Percentiles rank a stretch among this genome's conserved stretches.
phyloP scores from a whole-genome alignment of 148 eudicot genomes.

The Nyssa sinensis region DNA sequence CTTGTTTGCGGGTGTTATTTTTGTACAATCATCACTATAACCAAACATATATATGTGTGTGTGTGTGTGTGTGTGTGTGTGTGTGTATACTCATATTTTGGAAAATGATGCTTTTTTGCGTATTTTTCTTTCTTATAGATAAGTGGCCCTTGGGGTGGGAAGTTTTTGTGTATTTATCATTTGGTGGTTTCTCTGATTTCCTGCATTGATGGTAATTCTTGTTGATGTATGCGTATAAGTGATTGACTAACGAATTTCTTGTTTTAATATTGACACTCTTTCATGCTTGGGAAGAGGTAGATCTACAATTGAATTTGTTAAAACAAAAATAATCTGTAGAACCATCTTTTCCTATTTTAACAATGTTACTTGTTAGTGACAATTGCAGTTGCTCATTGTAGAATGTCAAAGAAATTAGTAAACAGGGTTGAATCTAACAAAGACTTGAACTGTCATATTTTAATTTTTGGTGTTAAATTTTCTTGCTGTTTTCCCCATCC shows the following conservation, averaged over 20 bases:
- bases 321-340: too few species aligned
- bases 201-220: background rate
- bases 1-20: too few species aligned
- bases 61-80: too few species aligned
- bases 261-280: background rate
- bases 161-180: background rate
- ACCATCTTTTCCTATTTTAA: background rate
- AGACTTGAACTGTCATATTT: background rate
- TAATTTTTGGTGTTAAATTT: background rate
- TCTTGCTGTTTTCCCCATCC: background rate
- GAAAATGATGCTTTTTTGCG: too few species aligned
- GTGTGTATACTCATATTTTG: too few species aligned
- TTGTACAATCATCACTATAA: too few species aligned
- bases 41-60: too few species aligned
- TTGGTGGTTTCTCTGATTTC: background rate
- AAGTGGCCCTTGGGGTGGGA: too few species aligned
- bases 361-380: background rate
- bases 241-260: background rate
- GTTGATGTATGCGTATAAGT: background rate
- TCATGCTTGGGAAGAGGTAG: background rate
- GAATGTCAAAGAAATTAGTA: background rate
- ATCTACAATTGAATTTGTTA: background rate
- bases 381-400: background rate
- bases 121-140: too few species aligned
- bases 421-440: background rate